Base-by-base conservation (phyloP, 305 asterid species). In the Rubia peregrina region DNA sequence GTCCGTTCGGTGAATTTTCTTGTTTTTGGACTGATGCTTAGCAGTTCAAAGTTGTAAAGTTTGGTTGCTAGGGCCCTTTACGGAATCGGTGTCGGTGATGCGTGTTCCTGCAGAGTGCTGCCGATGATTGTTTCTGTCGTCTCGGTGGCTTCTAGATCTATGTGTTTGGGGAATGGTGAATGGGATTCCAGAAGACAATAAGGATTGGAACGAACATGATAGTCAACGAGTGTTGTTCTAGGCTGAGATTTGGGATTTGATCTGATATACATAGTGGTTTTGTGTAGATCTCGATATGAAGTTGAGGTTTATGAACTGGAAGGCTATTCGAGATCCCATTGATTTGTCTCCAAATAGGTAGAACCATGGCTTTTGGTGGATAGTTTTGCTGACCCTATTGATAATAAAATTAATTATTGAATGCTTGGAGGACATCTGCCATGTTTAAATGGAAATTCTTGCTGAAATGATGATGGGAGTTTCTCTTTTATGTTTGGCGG, bases 121-220 rank as follows among this genome's bases (percentile, higher is more conserved):
- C 70, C 36, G 60, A 67, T 40, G 53, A 43, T 44, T 57, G 14
- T n/a, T 33, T 60, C 21, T 60, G 16, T 74, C 40, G 17, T 56
- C 61, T 17, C 30, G 55, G 77, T 19, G 69, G 61, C 61, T 46
- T 7, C 51, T 67, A 67, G 73, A 71, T 76, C 73, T 76, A 68
- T 61, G 73, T 19, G 61, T 66, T 59, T 66, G 56, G 53, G 68
- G 14, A 69, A 49, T 57, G 55, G 64, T 48, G n/a, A 4, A 13
- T 51, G 33, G 71, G 75, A 61, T 66, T 76, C 74, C 67, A 63
- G 56, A 19, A 48, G 42, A 53, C 67, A 55, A 55, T 49, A 51
- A 36, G 38, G 46, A 62, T 62, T 2, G 3, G 24, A 68, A 51
- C 72, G 30, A 8, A 48, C 53, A 48, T 48, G 49, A 62, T 7